A percentile compares a stretch with the other conserved stretches of the same genome.
Conservation (phyloP, 2,329 filamentous ascomycete species). For the Trichoderma guizhouense region DNA sequence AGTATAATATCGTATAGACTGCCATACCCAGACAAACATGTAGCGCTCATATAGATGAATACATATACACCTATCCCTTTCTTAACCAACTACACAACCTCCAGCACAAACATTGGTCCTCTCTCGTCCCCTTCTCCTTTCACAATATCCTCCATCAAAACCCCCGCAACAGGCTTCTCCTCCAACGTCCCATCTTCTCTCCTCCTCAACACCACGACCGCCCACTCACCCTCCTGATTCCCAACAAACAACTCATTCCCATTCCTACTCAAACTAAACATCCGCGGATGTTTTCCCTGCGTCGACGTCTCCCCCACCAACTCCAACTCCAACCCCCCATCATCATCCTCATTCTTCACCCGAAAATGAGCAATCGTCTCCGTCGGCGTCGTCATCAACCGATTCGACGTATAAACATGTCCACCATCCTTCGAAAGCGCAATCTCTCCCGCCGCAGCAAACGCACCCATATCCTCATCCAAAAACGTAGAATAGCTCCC, state of each 20-base stretch:
- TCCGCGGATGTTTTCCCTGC: constrained; percentile 41
- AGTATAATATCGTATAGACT: neutral
- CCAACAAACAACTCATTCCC: constrained; percentile 42
- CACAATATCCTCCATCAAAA: constrained; percentile 4
- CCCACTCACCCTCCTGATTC: constrained; percentile 43
- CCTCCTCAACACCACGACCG: constrained; percentile 37
- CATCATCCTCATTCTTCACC: constrained; percentile 20
- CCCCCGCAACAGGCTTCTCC: neutral
- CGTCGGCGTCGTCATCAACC: constrained; percentile 41
- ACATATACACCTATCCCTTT: neutral
- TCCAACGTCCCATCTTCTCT: constrained; percentile 11
- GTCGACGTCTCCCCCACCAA: constrained; percentile 35
- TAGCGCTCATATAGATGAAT: neutral
- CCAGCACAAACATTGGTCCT: constrained; percentile 13
- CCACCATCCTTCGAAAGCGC: constrained; percentile 39
- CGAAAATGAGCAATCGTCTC: constrained; percentile 50
- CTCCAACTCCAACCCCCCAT: constrained; percentile 25
- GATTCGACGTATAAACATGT: constrained; percentile 52
- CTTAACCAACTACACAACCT: neutral
- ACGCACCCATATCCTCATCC: constrained; percentile 21
- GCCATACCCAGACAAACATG: neutral
- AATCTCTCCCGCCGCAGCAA: constrained; percentile 46
- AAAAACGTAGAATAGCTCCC: constrained; percentile 43
- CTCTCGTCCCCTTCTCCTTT: neutral
- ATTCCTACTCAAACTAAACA: constrained; percentile 41